These are phyloP conservation scores for Seminavis robusta DNA, from an alignment of 108 stramenopile species.

Conservation along the genomic window DNA sequence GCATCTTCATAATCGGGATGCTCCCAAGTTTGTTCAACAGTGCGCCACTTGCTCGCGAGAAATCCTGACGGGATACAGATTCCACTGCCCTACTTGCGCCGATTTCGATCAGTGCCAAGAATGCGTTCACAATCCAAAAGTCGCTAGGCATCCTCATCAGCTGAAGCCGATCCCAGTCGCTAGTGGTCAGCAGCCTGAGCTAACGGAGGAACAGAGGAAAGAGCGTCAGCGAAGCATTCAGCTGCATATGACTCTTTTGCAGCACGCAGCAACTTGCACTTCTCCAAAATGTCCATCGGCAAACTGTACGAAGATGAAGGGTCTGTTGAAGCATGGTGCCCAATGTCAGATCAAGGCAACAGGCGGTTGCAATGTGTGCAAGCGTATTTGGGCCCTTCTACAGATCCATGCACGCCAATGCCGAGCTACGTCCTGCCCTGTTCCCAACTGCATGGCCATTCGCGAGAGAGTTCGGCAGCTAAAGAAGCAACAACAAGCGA, in stretches of 20 bases:
- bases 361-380: constrained; percentile 95
- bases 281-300: constrained; percentile 84
- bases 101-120: constrained; percentile 94
- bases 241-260: constrained; percentile 95
- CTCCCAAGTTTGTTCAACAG: constrained; percentile 93
- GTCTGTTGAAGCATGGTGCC: constrained; percentile 80
- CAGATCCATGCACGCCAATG: constrained; percentile 97
- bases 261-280: constrained; percentile 90
- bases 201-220: constrained; percentile 90
- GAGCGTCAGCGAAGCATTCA: constrained; percentile 90
- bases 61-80: constrained; percentile 78
- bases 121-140: constrained; percentile 75
- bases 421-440: constrained; percentile 78
- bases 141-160: constrained; percentile 78
- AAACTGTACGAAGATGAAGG: constrained; percentile 99
- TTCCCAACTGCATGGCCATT: constrained; percentile 94
- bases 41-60: constrained; percentile 87
- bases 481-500: constrained; percentile 86
- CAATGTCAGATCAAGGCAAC: constrained; percentile 81
- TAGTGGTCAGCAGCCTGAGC: constrained; percentile 60
- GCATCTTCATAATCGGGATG: constrained; percentile 96
- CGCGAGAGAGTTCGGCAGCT: constrained; percentile 87
- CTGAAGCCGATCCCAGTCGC: constrained; percentile 82
- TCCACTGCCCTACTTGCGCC: constrained; percentile 88
- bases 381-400: constrained; percentile 97